These are phyloP conservation scores for Gamarada debralockiae DNA, from an alignment of 495 filamentous ascomycete genomes.

Conservation along the genomic window DNA sequence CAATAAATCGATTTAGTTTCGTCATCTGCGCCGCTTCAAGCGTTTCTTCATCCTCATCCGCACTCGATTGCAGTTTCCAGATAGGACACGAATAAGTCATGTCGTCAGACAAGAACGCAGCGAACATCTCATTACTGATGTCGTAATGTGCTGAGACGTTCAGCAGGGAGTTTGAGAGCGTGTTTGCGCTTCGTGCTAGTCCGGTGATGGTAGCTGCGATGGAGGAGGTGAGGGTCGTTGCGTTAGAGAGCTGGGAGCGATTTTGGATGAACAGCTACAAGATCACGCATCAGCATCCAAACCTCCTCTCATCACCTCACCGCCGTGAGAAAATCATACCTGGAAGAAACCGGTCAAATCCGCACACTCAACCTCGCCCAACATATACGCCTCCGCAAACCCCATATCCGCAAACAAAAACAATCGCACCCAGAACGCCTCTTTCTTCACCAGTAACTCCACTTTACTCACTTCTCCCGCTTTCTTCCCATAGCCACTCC, in stretches of 20 bases:
- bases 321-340: slow-evolving; percentile 26
- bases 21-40: slow-evolving; percentile 61
- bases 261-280: slow-evolving; percentile 61
- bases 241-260: slow-evolving; percentile 50
- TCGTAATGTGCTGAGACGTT: slow-evolving; percentile 72
- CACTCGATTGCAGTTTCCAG: slow-evolving; percentile 43
- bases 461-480: slow-evolving; percentile 16
- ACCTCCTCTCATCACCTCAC: not conserved
- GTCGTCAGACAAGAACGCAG: slow-evolving; percentile 65
- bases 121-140: slow-evolving; percentile 70
- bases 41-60: slow-evolving; percentile 39
- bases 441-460: slow-evolving; percentile 51
- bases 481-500: slow-evolving; percentile 15
- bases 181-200: slow-evolving; percentile 57
- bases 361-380: slow-evolving; percentile 59
- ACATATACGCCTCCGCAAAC: slow-evolving; percentile 70
- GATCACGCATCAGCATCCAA: too few relatives aligned
- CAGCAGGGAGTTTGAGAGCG: slow-evolving; percentile 56
- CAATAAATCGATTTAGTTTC: slow-evolving; percentile 60
- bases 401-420: slow-evolving; percentile 69
- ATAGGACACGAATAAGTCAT: slow-evolving; percentile 78
- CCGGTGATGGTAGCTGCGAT: slow-evolving; percentile 45
- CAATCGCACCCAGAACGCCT: slow-evolving; percentile 62
- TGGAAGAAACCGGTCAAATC: slow-evolving; percentile 64
- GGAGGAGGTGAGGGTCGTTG: slow-evolving; percentile 54